These are phyloP conservation scores for Lactarius trivialis DNA, from an alignment of 768 basidiomycete species.

Conservation along the genomic window DNA sequence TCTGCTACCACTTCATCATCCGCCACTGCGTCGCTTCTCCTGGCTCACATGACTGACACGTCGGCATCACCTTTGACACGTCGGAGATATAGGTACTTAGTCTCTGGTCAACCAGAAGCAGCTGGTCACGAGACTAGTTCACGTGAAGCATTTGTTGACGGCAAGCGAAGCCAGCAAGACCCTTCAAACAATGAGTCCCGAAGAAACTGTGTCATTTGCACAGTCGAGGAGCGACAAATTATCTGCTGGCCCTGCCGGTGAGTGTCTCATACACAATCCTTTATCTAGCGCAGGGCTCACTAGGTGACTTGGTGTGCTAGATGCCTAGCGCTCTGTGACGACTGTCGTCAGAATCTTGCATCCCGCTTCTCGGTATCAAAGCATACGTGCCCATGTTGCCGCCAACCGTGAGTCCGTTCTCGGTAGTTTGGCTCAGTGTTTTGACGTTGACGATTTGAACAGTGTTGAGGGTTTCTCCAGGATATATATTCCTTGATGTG, in stretches of 20 bases:
- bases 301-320: constrained; percentile 13
- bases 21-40: constrained; percentile 38
- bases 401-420: constrained; percentile 34
- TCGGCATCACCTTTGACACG: constrained; percentile 45
- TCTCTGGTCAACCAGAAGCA: constrained; percentile 21
- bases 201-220: constrained; percentile 63
- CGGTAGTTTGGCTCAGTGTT: background rate
- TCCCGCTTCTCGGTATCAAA: constrained; percentile 48
- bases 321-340: constrained; percentile 58
- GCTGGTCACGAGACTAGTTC: constrained; percentile 21
- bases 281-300: background rate
- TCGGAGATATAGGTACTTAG: constrained; percentile 38
- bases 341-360: constrained; percentile 55
- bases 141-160: constrained; percentile 30
- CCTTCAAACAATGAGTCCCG: constrained; percentile 25
- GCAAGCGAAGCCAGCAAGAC: constrained; percentile 24
- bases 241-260: constrained; percentile 86
- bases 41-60: constrained; percentile 47
- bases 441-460: background rate
- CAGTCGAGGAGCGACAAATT: constrained; percentile 56
- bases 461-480: constrained; percentile 53
- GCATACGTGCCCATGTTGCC: constrained; percentile 63
- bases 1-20: constrained; percentile 31
- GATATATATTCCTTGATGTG: constrained; percentile 48
- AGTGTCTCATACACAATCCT: constrained; percentile 20